Conservation (phyloP, 345 rosid species). For the Murraya paniculata region DNA sequence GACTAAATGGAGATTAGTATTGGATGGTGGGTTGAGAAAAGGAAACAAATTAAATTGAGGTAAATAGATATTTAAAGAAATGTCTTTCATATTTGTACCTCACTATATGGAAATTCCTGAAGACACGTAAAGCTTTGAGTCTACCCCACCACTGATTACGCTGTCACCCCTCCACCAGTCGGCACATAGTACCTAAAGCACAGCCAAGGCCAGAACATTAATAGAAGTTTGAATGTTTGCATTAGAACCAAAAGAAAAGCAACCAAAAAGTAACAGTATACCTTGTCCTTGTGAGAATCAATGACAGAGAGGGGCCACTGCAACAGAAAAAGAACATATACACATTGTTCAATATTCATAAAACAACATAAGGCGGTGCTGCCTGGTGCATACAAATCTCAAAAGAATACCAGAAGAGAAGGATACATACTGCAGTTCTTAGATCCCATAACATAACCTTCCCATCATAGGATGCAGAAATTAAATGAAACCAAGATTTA, state of each 20-base stretch:
- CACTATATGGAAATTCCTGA: conserved; percentile 54
- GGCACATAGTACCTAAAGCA: conserved; percentile 69
- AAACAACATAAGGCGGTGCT: neutral
- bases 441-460: conserved; percentile 99
- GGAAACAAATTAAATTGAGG: neutral
- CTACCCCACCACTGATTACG: conserved; percentile 87
- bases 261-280: conserved; percentile 12
- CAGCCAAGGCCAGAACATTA: conserved; percentile 3
- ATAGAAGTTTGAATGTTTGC: neutral
- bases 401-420: conserved; percentile 6
- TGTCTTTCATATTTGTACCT: conserved; percentile 29
- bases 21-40: neutral
- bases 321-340: conserved; percentile 28
- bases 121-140: conserved; percentile 71
- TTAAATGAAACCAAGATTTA: conserved; percentile 77
- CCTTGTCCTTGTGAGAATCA: conserved; percentile 85
- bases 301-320: conserved; percentile 94
- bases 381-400: neutral
- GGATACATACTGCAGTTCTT: conserved; percentile 83
- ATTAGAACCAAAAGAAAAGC: neutral
- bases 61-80: neutral
- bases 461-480: conserved; percentile 96
- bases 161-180: conserved; percentile 96
- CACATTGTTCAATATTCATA: conserved; percentile 14
- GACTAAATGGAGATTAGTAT: neutral